These are phyloP conservation scores for Dicorynia guianensis DNA, from an alignment of 306 rosid genomes.

Conservation along the genomic window DNA sequence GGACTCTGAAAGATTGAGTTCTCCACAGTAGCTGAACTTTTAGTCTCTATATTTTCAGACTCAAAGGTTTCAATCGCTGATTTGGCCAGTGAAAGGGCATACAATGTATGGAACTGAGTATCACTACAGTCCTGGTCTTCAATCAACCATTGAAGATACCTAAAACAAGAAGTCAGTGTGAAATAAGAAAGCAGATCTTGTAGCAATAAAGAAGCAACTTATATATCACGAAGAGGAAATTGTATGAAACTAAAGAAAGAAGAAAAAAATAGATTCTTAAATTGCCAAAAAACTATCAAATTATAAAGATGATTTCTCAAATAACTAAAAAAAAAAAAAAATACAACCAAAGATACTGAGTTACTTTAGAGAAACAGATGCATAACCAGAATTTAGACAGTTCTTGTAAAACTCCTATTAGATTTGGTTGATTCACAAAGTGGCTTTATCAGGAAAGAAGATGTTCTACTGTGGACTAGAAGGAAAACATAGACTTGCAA, in stretches of 20 bases:
- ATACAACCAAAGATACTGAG: background rate
- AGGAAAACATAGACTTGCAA: too few relatives aligned
- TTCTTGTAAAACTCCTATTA: background rate
- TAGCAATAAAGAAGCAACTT: conserved; percentile 21
- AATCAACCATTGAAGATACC: conserved; percentile 97
- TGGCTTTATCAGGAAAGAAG: background rate
- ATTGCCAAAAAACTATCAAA: conserved; percentile 1
- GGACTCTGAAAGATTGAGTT: conserved; percentile 73
- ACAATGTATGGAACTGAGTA: conserved; percentile 82
- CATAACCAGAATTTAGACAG: too few relatives aligned
- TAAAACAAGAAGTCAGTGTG: conserved; percentile 41
- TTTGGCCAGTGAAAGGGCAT: conserved; percentile 93
- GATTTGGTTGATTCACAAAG: background rate
- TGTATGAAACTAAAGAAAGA: background rate
- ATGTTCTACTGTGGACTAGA: too few relatives aligned
- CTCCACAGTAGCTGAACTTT: conserved; percentile 37
- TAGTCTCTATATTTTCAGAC: conserved; percentile 49
- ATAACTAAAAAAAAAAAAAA: too few relatives aligned
- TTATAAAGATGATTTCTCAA: conserved; percentile 17
- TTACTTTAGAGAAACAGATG: too few relatives aligned
- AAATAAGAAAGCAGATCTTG: conserved; percentile 17
- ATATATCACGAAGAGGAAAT: background rate
- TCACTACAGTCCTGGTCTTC: conserved; percentile 85
- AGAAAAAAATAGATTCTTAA: background rate
- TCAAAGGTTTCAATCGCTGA: conserved; percentile 77